Base-by-base conservation (phyloP, 371 early-diverging fungal genomes). In the Dinochytrium kinnereticum region DNA sequence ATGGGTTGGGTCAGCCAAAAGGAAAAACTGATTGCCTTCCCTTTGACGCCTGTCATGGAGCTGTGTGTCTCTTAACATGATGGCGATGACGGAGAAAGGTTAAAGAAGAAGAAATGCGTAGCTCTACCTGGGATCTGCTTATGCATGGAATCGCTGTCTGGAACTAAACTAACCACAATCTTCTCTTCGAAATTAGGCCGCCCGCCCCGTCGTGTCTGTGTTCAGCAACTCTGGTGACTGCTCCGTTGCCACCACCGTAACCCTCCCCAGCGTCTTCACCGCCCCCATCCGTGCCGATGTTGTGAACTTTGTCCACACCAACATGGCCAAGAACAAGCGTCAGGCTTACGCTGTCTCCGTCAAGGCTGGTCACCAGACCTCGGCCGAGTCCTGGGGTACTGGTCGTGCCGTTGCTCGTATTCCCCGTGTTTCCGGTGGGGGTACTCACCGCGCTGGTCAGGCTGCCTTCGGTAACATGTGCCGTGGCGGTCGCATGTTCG, bases 381-480 rank as follows among this genome's bases (percentile, higher is more conserved):
- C 98, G 74, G 99, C 99, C 75, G 96, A 95, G 86, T 98, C 99
- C 75, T 99, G 99, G 99, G 99, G 99, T 90, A 99, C 98, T 69
- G 95, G 96, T 93, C 65, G 59, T 70, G 65, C 99, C 81, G 97
- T 99, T 81, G 98, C 99, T 68, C 96, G 99, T 96, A 99, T 99
- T 82, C 99, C 99, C 78, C 95, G 99, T 90, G 99, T 99, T 72
- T 90, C 91, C 76, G 99, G 99, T 81, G 91, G 95, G 76, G 99
- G 99, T 89, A 99, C 99, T 76, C 95, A 95, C 91, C 95, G 99
- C 85, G 93, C 99, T 79, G 99, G 99, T 82, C 99, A 99, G 90
- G 98, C 98, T 83, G 99, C 99, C 75, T 99, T 98, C 89, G 99
- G 99, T 81, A 99, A 99, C 94, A 98, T 99, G 96, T 98, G 98